Evolutionary conservation across 371 early-diverging fungal species (phyloP), one percentile per base, ranked within the genome.

Genomic region (Mortierella sp.): DNA sequence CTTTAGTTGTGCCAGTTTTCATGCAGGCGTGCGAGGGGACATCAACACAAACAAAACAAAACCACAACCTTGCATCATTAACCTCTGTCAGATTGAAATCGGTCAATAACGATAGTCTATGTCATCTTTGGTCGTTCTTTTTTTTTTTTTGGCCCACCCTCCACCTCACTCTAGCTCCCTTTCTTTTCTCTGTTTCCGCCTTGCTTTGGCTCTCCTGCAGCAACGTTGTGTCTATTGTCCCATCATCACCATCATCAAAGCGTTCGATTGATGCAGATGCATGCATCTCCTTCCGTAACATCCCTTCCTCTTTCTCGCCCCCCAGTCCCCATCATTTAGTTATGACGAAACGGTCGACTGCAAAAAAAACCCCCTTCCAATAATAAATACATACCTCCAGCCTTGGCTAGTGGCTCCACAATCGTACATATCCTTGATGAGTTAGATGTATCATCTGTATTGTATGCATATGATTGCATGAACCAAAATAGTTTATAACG

Each of bases 391-490:
- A 30, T 73, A 79, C 80, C 80, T 79, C 80, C 80, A 51, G 75
- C 80, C 22, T 75, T 79, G 24, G 80, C 80, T 24, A 79, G 49
- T 14, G 80, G 80, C 45, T 79, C 80, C 26, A 75, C 80, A 26
- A 79, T 79, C 35, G 75, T 68, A 39, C 75, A 75, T 66, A 79
- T 79, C 64, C 75, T 67, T 20, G 75, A 75, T 5, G 79, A 78
- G 37, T 78, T 70, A 52, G 67, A 73, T 16, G 62, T 62, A 16
- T 79, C 80, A 65, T 79, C 80, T 79, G 55, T 2, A 26, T 39
- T 43, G 11, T 24, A 54, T 54, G 24, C 45, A 62, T 18, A 54
- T 12, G 24, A 57, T 66, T 68, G 59, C 45, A 51, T 18, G 49
- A 9, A 61, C 35, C 35, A 35, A 35, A 35, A 35, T 35, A 35